phyloP scores from a whole-genome alignment of 306 rosid genomes.

The Cicer pinnatifidum region DNA sequence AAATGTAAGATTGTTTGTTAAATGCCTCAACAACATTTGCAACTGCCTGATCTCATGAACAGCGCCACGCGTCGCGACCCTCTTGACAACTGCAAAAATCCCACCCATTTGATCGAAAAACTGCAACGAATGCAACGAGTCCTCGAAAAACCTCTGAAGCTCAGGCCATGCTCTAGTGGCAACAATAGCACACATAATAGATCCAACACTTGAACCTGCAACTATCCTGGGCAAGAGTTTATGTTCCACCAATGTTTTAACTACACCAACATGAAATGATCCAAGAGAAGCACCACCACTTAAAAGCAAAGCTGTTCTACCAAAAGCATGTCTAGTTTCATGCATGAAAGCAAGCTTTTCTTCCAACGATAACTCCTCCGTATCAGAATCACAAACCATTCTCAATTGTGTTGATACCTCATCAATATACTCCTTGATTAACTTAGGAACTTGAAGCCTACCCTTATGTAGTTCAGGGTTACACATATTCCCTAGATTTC shows the following conservation, averaged over 20 bases:
- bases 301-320: constrained; percentile 90
- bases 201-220: constrained; percentile 98
- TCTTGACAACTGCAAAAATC: constrained; percentile 82
- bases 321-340: constrained; percentile 95
- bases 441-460: constrained; percentile 81
- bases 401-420: constrained; percentile 89
- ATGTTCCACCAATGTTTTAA: constrained; percentile 83
- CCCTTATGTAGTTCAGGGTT: constrained; percentile 92
- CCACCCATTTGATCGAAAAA: constrained; percentile 94
- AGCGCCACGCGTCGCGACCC: constrained; percentile 84
- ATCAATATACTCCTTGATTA: constrained; percentile 86
- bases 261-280: constrained; percentile 86
- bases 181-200: constrained; percentile 90
- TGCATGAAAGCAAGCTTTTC: constrained; percentile 93
- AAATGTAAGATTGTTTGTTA: constrained; percentile 92
- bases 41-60: constrained; percentile 92
- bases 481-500: constrained; percentile 95
- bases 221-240: constrained; percentile 90
- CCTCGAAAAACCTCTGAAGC: constrained; percentile 90
- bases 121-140: constrained; percentile 86
- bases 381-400: constrained; percentile 86
- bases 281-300: constrained; percentile 99
- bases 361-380: constrained; percentile 82
- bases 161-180: constrained; percentile 99
- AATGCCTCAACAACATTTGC: constrained; percentile 86